Evolutionary conservation across 768 basidiomycete genomes (phyloP).

Genomic region (Mrakia blollopis): DNA sequence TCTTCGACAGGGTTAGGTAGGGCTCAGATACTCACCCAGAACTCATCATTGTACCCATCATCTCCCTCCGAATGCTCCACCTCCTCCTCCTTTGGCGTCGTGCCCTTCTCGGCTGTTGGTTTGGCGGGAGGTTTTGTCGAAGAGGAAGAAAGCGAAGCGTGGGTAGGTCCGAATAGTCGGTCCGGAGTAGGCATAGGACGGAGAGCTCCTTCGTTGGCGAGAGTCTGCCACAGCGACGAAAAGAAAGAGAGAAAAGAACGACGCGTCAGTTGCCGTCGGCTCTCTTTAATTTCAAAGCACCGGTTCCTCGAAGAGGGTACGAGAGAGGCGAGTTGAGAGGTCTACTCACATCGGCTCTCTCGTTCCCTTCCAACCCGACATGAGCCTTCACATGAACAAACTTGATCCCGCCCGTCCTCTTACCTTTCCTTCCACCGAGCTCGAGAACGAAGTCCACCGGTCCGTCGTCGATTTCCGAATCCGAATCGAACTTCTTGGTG

Average conservation of each 20-base stretch:
- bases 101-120: neutral
- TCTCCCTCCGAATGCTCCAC: neutral
- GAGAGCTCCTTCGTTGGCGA: neutral
- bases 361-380: neutral
- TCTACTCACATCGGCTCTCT: constrained; percentile 1
- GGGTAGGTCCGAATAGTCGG: neutral
- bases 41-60: neutral
- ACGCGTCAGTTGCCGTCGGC: neutral
- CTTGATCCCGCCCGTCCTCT: constrained; percentile 9
- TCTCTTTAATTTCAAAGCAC: too few relatives aligned
- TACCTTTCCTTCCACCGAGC: neutral
- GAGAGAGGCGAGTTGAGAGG: neutral
- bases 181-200: neutral
- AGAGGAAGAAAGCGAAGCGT: neutral
- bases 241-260: neutral
- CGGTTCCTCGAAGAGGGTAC: too few relatives aligned
- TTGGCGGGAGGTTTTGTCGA: neutral
- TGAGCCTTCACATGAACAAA: constrained; percentile 7
- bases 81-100: neutral
- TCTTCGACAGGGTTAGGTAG: neutral
- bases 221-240: too few relatives aligned
- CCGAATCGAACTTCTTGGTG: neutral
- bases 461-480: neutral
- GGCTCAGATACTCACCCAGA: neutral
- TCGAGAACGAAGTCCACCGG: neutral